Percentiles rank a stretch among this genome's conserved stretches.
phyloP scores from a whole-genome alignment of 2,329 filamentous ascomycete species.

The Paecilomyces formosus region DNA sequence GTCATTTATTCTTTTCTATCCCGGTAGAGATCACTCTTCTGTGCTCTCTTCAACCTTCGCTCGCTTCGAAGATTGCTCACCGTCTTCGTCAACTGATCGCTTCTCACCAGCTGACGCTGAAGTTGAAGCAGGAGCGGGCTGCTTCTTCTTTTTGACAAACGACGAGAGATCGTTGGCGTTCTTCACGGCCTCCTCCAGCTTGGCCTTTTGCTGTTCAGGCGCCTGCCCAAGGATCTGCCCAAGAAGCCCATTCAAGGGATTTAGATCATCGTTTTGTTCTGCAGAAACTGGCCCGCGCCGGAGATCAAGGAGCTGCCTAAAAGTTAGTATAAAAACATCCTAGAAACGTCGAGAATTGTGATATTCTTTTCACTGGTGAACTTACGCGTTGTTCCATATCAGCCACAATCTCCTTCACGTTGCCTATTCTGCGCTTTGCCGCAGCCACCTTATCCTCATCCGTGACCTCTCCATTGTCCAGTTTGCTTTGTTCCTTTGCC shows the following conservation, averaged over 20 bases:
- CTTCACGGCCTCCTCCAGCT: conserved; percentile 48
- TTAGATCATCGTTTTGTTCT: conserved; percentile 24
- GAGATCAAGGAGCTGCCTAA: conserved; percentile 48
- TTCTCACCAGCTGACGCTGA: conserved; percentile 16
- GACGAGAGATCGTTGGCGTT: conserved; percentile 53
- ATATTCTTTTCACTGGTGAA: conserved; percentile 1
- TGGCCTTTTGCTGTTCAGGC: conserved; percentile 44
- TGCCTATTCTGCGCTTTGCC: conserved; percentile 43
- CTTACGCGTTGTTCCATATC: conserved; percentile 55
- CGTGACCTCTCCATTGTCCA: conserved; percentile 29
- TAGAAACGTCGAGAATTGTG: background rate
- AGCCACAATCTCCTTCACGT: conserved; percentile 54
- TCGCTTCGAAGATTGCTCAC: conserved; percentile 6
- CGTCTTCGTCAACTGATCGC: conserved; percentile 16
- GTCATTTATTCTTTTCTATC: conserved; percentile 1
- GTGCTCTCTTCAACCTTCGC: conserved; percentile 6
- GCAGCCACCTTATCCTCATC: conserved; percentile 34
- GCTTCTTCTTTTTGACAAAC: conserved; percentile 51
- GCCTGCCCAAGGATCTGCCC: conserved; percentile 52
- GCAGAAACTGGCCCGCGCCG: conserved; percentile 45
- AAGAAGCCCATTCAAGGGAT: conserved; percentile 49
- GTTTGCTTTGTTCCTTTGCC: conserved; percentile 43
- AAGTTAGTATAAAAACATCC: background rate
- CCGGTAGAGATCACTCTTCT: background rate
- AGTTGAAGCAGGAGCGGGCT: conserved; percentile 14